Conservation (phyloP, 2,329 filamentous ascomycete species). For the Trichoderma brevicompactum region DNA sequence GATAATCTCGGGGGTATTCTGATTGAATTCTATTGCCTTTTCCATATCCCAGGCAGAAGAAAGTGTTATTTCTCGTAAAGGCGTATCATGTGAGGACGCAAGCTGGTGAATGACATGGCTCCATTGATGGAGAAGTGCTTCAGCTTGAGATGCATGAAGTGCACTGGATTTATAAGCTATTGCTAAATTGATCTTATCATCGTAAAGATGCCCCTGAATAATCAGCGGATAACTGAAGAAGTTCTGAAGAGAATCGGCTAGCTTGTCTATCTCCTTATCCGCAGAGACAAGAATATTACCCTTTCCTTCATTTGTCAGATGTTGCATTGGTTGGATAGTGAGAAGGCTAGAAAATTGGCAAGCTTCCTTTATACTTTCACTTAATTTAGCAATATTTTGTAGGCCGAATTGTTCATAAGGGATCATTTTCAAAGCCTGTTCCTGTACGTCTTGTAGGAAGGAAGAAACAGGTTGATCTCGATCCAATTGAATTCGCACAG, state of each 20-base stretch:
- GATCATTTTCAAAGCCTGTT: slow-evolving; percentile 30
- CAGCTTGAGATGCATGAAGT: neutral
- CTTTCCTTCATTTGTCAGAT: neutral
- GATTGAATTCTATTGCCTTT: neutral
- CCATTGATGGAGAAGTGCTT: slow-evolving; percentile 1
- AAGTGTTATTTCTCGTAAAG: neutral
- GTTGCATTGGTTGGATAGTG: slow-evolving; percentile 27
- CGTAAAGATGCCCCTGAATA: neutral
- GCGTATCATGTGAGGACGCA: neutral
- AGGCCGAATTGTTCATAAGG: slow-evolving; percentile 33
- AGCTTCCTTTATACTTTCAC: slow-evolving; percentile 21
- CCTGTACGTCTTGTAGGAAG: slow-evolving; percentile 26
- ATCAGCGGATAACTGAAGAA: slow-evolving; percentile 25
- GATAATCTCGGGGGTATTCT: neutral
- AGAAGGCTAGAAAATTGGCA: slow-evolving; percentile 33
- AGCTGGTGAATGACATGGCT: neutral
- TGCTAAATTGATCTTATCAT: neutral
- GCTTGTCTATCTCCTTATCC: neutral
- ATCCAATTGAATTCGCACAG: slow-evolving; percentile 9
- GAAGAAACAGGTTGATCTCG: slow-evolving; percentile 1
- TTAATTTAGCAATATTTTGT: slow-evolving; percentile 32
- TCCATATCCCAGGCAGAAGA: slow-evolving; percentile 11
- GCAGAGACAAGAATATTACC: neutral
- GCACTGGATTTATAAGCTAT: neutral
- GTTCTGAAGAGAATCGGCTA: neutral